Evolutionary conservation across 202 grass and related monocot genomes (phyloP).

Genomic region (Carex arenaria): DNA sequence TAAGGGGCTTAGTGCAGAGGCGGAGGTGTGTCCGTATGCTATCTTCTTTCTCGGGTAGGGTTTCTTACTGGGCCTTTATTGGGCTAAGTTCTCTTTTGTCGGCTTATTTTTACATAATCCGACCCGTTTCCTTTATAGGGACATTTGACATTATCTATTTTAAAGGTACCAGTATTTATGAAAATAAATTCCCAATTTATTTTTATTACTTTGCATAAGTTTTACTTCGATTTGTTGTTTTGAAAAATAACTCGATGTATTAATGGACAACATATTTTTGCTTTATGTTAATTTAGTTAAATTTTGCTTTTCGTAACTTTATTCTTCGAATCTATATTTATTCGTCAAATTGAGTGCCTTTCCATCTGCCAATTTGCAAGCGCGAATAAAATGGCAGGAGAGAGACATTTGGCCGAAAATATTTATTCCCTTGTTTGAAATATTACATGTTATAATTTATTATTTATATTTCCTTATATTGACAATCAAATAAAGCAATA

Average conservation of each 20-base stretch:
- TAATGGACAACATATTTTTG: background rate
- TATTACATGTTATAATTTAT: background rate
- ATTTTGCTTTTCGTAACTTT: background rate
- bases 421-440: background rate
- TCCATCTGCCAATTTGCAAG: background rate
- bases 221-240: background rate
- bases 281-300: background rate
- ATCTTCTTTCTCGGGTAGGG: constrained; percentile 38
- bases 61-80: constrained; percentile 38
- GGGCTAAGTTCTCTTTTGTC: constrained; percentile 20
- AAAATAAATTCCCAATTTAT: background rate
- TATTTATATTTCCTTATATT: background rate
- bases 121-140: background rate
- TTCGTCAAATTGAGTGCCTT: background rate
- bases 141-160: background rate
- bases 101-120: background rate
- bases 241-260: background rate
- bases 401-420: too few relatives aligned
- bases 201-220: background rate
- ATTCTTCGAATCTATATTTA: background rate
- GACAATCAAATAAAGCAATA: background rate
- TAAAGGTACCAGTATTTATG: background rate
- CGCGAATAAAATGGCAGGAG: background rate
- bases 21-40: background rate
- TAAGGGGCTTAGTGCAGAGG: constrained; percentile 22